Percentiles rank a stretch among this genome's conserved stretches.
Conservation (phyloP, 2,329 filamentous ascomycete genomes). For the Madurella mycetomatis region DNA sequence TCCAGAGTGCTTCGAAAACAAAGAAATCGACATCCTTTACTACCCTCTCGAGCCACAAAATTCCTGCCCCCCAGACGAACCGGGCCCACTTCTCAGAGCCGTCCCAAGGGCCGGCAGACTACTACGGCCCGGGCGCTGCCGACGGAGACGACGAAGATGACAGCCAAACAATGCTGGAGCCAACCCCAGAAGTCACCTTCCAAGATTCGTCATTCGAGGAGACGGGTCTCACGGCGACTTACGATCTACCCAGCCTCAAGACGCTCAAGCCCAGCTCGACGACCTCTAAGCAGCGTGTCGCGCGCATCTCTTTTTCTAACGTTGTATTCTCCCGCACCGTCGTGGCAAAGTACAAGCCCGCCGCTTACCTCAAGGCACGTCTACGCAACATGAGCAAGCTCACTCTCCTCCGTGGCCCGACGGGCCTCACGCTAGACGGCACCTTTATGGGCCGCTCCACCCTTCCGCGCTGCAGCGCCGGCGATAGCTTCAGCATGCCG, state of each 20-base stretch:
- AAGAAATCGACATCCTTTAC: no score
- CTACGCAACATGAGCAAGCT: conserved; percentile 53
- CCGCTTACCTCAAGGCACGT: conserved; percentile 55
- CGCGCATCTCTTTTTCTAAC: conserved; percentile 47
- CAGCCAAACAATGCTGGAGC: conserved; percentile 23
- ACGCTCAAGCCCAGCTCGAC: conserved; percentile 50
- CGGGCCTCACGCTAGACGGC: conserved; percentile 59
- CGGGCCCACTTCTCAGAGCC: no score
- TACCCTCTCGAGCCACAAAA: no score
- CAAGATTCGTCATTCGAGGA: conserved; percentile 55
- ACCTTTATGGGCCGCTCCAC: conserved; percentile 55
- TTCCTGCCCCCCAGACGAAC: no score
- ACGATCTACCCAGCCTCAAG: conserved; percentile 56
- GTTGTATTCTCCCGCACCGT: conserved; percentile 54
- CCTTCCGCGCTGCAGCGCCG: conserved; percentile 52
- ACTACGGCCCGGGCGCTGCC: neutral
- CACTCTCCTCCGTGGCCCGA: conserved; percentile 51
- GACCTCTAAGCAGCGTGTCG: conserved; percentile 55
- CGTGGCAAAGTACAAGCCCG: conserved; percentile 56
- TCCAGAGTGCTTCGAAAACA: no score
- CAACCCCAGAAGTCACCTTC: conserved; percentile 37
- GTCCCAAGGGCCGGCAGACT: neutral
- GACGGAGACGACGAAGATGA: conserved; percentile 21
- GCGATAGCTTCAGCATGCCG: conserved; percentile 49
- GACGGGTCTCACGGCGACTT: conserved; percentile 55